Percentiles rank a stretch among this genome's conserved stretches.
These are phyloP conservation scores for Retiboletus fuscus DNA, from an alignment of 1,284 basidiomycete species.

Conservation along the genomic window DNA sequence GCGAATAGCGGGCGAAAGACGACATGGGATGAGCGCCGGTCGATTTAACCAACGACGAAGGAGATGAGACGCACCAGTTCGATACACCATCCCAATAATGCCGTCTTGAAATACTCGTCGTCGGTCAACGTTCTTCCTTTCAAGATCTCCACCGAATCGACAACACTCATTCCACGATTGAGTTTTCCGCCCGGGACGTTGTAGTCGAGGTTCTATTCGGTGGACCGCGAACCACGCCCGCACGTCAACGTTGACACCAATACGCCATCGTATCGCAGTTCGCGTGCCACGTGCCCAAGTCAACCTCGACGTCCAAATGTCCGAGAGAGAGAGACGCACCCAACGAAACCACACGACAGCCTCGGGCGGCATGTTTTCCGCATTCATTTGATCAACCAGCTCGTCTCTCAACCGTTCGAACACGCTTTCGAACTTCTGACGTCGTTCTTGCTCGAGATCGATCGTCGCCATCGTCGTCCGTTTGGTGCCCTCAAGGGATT, in stretches of 20 bases:
- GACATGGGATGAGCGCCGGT: background rate
- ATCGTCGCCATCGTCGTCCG: constrained; percentile 22
- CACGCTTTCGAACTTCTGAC: constrained; percentile 44
- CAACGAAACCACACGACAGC: constrained; percentile 72
- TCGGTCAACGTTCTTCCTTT: constrained; percentile 75
- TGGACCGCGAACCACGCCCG: no score
- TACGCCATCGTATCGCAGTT: no score
- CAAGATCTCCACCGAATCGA: constrained; percentile 93
- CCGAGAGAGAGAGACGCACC: constrained; percentile 48
- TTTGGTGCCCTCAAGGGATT: background rate
- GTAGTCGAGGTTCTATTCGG: constrained; percentile 84
- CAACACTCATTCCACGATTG: constrained; percentile 94
- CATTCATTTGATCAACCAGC: constrained; percentile 60
- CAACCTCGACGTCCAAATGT: no score
- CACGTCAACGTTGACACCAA: no score
- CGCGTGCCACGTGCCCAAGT: no score
- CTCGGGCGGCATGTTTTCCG: constrained; percentile 69
- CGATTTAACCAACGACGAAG: background rate
- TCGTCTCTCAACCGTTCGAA: constrained; percentile 47
- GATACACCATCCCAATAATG: constrained; percentile 95
- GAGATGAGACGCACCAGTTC: constrained; percentile 71
- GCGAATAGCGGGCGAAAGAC: no score
- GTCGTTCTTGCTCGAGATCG: constrained; percentile 41
- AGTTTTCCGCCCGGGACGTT: constrained; percentile 98
- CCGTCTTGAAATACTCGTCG: constrained; percentile 90